Percentiles rank a stretch among this genome's conserved stretches.
Conservation (phyloP, 768 basidiomycete species). For the Suillus paluster region DNA sequence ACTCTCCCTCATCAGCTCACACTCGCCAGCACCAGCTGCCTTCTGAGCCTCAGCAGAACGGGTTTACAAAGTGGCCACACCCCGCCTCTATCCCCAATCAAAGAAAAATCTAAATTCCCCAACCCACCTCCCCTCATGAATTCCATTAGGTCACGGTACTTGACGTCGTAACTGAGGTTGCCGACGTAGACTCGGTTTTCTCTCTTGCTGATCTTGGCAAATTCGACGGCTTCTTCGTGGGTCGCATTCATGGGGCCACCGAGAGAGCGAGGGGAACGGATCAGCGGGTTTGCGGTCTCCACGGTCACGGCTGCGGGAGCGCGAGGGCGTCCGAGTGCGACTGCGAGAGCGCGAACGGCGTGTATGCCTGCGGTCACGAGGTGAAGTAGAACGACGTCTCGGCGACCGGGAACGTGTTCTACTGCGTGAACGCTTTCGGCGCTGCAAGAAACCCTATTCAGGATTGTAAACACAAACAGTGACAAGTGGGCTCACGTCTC, state of each 20-base stretch:
- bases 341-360: conserved; percentile 70
- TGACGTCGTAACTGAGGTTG: conserved; percentile 98
- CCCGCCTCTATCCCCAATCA: conserved; percentile 41
- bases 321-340: conserved; percentile 57
- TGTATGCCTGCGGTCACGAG: conserved; percentile 56
- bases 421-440: conserved; percentile 69
- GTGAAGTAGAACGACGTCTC: conserved; percentile 67
- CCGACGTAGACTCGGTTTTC: conserved; percentile 99
- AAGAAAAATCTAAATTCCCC: conserved; percentile 70
- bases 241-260: conserved; percentile 90
- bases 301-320: conserved; percentile 60
- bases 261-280: conserved; percentile 75
- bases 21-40: conserved; percentile 35
- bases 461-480: background rate
- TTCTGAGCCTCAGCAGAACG: conserved; percentile 43
- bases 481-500: conserved; percentile 56
- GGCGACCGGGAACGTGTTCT: conserved; percentile 70
- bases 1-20: conserved; percentile 41
- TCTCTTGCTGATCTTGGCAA: conserved; percentile 94
- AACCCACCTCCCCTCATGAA: conserved; percentile 99
- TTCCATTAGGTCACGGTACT: conserved; percentile 98
- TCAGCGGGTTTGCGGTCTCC: conserved; percentile 66
- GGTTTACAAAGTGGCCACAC: conserved; percentile 36
- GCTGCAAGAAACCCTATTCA: conserved; percentile 39
- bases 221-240: conserved; percentile 93